phyloP scores from a whole-genome alignment of 1,284 basidiomycete genomes.

The Trichosporon ovoides region DNA sequence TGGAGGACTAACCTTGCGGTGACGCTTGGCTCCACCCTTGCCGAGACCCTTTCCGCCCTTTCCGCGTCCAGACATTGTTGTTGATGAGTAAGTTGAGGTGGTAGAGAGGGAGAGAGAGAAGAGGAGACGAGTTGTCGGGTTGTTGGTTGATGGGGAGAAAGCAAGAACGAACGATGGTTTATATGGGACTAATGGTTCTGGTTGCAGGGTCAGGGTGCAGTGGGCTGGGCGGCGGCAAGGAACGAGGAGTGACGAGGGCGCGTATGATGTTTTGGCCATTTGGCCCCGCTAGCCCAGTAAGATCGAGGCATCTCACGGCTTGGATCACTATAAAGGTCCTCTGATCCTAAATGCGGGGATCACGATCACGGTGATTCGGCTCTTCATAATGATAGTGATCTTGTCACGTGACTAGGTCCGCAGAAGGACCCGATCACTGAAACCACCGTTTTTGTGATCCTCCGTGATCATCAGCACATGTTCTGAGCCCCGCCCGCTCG shows the following conservation, averaged over 20 bases:
- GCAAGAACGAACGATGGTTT: background rate
- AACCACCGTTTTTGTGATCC: too few relatives aligned
- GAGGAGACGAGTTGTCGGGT: slow-evolving; percentile 19
- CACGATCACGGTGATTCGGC: too few relatives aligned
- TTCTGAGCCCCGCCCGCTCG: too few relatives aligned
- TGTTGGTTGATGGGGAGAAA: slow-evolving; percentile 2
- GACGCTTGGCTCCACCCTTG: slow-evolving; percentile 83
- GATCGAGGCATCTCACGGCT: too few relatives aligned
- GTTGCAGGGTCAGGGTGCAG: background rate
- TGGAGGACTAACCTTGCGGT: slow-evolving; percentile 62
- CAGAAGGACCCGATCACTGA: too few relatives aligned
- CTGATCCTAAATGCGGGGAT: too few relatives aligned
- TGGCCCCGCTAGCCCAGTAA: too few relatives aligned
- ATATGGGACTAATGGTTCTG: background rate
- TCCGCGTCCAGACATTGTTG: slow-evolving; percentile 69
- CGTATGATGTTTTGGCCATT: background rate
- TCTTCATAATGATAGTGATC: too few relatives aligned
- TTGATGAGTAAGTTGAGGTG: slow-evolving; percentile 17
- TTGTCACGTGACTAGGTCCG: too few relatives aligned
- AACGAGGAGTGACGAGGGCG: too few relatives aligned
- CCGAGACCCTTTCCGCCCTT: slow-evolving; percentile 74
- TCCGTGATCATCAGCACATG: too few relatives aligned
- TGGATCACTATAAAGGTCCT: too few relatives aligned
- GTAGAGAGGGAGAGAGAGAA: slow-evolving; percentile 5
- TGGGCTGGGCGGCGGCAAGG: background rate